phyloP scores from a whole-genome alignment of 2,329 filamentous ascomycete species.

The Xylariaceae sp. region DNA sequence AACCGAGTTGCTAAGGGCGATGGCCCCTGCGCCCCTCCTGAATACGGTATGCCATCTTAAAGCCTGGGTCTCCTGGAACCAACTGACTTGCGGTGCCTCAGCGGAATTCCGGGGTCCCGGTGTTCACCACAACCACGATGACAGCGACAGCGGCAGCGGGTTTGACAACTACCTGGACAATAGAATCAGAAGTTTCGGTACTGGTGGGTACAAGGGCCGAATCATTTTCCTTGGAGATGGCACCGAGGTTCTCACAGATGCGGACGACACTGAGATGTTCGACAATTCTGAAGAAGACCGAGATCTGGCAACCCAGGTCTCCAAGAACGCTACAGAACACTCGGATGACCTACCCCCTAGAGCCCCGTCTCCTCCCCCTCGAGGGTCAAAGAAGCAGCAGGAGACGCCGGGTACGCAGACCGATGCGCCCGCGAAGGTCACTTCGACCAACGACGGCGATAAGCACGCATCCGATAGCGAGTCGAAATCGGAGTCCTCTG shows the following conservation, averaged over 20 bases:
- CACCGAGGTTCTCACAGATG: constrained; percentile 84
- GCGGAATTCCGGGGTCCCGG: constrained; percentile 82
- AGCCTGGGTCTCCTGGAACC: constrained; percentile 26
- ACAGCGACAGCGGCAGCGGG: constrained; percentile 68
- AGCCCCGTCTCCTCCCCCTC: constrained; percentile 30
- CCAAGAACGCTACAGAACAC: constrained; percentile 47
- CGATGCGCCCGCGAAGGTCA: constrained; percentile 23
- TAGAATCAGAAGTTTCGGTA: constrained; percentile 56
- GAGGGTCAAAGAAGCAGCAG: constrained; percentile 26
- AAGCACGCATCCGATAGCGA: constrained; percentile 25
- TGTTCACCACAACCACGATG: constrained; percentile 76
- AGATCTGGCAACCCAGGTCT: constrained; percentile 78
- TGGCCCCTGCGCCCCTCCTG: constrained; percentile 94
- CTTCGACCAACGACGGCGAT: constrained; percentile 21
- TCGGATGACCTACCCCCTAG: constrained; percentile 27
- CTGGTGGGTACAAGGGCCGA: constrained; percentile 69
- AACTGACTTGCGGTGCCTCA: constrained; percentile 38
- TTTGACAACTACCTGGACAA: constrained; percentile 71
- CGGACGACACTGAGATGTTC: constrained; percentile 89
- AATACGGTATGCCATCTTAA: constrained; percentile 81
- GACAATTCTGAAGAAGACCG: constrained; percentile 81
- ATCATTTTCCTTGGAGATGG: constrained; percentile 95
- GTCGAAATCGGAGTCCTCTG: constrained; percentile 21
- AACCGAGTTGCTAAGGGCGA: constrained; percentile 93
- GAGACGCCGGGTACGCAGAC: constrained; percentile 20